Evolutionary conservation across 306 rosid species (phyloP).

Genomic region (Ochetophila trinervis): DNA sequence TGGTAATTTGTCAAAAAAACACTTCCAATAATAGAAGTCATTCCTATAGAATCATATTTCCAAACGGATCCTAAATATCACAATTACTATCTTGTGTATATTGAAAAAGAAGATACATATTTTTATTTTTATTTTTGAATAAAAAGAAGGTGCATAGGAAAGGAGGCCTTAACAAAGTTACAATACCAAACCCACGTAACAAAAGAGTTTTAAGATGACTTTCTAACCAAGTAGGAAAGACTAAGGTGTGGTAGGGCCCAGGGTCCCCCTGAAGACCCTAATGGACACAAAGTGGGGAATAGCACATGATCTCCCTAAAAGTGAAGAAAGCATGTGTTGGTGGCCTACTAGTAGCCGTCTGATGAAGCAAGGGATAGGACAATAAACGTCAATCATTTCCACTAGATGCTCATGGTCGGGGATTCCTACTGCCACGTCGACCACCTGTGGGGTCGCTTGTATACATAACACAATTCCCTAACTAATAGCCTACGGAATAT

Average conservation of each 20-base stretch:
- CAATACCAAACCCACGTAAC: too few species aligned
- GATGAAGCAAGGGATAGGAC: constrained; percentile 16
- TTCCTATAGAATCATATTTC: too few species aligned
- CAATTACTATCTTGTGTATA: too few species aligned
- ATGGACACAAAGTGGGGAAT: neutral
- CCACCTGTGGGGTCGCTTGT: constrained; percentile 18
- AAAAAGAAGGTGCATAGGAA: too few species aligned
- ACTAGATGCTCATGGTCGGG: constrained; percentile 64
- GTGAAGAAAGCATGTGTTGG: constrained; percentile 19
- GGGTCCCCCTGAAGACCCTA: neutral
- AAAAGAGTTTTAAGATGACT: too few species aligned
- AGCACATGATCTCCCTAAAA: too few species aligned
- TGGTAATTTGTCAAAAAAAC: too few species aligned
- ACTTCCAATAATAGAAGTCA: too few species aligned
- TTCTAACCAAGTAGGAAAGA: neutral
- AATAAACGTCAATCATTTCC: constrained; percentile 45
- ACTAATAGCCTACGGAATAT: constrained; percentile 12
- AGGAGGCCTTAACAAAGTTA: too few species aligned
- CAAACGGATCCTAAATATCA: too few species aligned
- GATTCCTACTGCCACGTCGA: constrained; percentile 45
- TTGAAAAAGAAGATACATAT: too few species aligned
- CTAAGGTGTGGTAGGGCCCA: neutral
- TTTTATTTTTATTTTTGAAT: too few species aligned
- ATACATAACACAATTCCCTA: neutral
- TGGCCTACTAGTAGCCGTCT: constrained; percentile 28